Evolutionary conservation across 805 yeast species (phyloP), one percentile per base, ranked within the genome.

Genomic region (Sugiyamaella qingdaonensis): DNA sequence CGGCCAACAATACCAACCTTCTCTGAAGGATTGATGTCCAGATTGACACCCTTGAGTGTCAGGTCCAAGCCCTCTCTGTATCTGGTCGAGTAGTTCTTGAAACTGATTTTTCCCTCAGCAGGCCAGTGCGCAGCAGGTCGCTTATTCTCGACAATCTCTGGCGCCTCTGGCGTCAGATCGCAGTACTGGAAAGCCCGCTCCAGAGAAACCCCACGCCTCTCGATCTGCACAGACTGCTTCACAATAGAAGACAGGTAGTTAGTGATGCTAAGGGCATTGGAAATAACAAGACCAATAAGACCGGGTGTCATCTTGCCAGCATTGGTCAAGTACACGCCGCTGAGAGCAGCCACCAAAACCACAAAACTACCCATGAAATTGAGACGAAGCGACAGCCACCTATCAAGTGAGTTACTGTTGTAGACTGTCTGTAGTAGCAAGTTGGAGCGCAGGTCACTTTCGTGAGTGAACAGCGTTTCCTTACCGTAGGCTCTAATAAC

Each of bases 221-320:
- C 97, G 47, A 89, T 89, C 63, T 88, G 95, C 48, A 89, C 96
- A 2, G 95, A 83, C 91, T 86, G 86, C 74, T 94, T 78, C 39
- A 89, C 95, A 66, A 88, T 86, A 90, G 95, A 88, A 66, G 86
- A 86, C 70, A 89, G 78, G 5, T 92, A 78, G 65, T 86, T 89
- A 0, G 96, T 89, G 46, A 88, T 78, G 64, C 87, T 92, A 56
- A 87, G 73, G 1, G 96, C 85, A 69, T 89, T 88, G 49, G 92
- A 84, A 53, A 90, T 85, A 18, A 94, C 84, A 60, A 90, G 78
- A 73, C 96, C 97, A 61, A 87, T 88, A 69, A 86, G 74, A 70
- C 96, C 96, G 14, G 94, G 86, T 18, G 86, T 80, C 29, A 89
- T 75, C n/a, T 89, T 88, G 16, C 76, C 73, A 57, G 67, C 74